Evolutionary conservation across 768 basidiomycete genomes (phyloP).

Genomic region (Macrolepiota fuliginosa): DNA sequence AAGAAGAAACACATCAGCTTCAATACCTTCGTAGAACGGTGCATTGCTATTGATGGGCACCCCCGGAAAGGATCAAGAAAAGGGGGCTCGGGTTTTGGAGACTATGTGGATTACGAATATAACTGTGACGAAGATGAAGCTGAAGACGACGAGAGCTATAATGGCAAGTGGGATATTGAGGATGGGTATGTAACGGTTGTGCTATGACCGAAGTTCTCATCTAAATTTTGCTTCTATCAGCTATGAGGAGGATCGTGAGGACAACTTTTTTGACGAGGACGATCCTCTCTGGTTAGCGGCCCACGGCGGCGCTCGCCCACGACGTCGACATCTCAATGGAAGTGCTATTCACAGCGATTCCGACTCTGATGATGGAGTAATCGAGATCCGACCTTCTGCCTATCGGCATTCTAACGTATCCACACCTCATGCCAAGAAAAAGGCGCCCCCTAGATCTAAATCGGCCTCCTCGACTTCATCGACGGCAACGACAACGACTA

Average conservation of each 20-base stretch:
- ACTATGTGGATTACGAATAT: slow-evolving; percentile 10
- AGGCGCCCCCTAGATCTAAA: slow-evolving; percentile 33
- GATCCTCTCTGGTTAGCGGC: slow-evolving; percentile 12
- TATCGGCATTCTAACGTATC: slow-evolving; percentile 17
- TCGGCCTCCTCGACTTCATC: slow-evolving; percentile 44
- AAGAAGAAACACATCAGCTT: slow-evolving; percentile 93
- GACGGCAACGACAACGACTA: slow-evolving; percentile 42
- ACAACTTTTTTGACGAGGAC: slow-evolving; percentile 47
- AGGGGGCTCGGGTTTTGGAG: background rate
- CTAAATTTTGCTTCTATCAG: slow-evolving; percentile 29
- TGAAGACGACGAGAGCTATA: slow-evolving; percentile 25
- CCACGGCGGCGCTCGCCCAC: slow-evolving; percentile 23
- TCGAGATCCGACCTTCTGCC: slow-evolving; percentile 57
- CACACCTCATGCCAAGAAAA: slow-evolving; percentile 20
- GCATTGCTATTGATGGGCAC: slow-evolving; percentile 84
- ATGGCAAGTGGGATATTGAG: slow-evolving; percentile 39
- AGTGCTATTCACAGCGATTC: slow-evolving; percentile 38
- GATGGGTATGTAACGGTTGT: slow-evolving; percentile 48
- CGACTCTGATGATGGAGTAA: slow-evolving; percentile 45
- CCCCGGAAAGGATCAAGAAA: slow-evolving; percentile 22
- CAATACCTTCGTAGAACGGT: slow-evolving; percentile 98
- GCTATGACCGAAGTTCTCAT: background rate
- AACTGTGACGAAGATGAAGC: slow-evolving; percentile 61
- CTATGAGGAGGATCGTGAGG: slow-evolving; percentile 71
- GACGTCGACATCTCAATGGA: slow-evolving; percentile 21